A percentile compares a stretch with the other conserved stretches of the same genome.
Evolutionary conservation across 805 yeast genomes (phyloP).

Genomic region (Zygosaccharomyces bailii): DNA sequence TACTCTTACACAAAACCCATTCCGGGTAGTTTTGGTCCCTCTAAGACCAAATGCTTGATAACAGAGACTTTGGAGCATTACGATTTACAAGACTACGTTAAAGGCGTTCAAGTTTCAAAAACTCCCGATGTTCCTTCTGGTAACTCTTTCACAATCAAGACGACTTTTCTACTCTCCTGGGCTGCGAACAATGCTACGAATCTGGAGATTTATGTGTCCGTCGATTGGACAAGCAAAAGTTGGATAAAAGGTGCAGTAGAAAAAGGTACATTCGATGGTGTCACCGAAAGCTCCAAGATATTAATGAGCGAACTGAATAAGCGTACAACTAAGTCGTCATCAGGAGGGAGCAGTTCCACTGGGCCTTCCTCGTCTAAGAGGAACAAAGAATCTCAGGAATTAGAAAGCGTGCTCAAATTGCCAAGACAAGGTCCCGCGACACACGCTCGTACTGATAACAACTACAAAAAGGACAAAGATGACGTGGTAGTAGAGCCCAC

Average conservation of each 20-base stretch:
- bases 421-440: conserved; percentile 38
- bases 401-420: conserved; percentile 21
- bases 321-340: conserved; percentile 23
- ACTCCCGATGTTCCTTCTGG: conserved; percentile 89
- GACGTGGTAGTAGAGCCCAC: conserved; percentile 52
- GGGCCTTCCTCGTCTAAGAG: conserved; percentile 13
- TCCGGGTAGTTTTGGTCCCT: conserved; percentile 69
- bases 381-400: conserved; percentile 19
- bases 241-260: conserved; percentile 79
- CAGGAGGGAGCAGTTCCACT: neutral
- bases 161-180: conserved; percentile 61
- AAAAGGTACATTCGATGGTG: conserved; percentile 70
- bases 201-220: conserved; percentile 49
- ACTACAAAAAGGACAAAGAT: conserved; percentile 42
- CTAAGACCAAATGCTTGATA: conserved; percentile 64
- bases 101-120: conserved; percentile 54
- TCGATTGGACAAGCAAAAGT: conserved; percentile 72
- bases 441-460: conserved; percentile 46
- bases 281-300: conserved; percentile 52
- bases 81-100: conserved; percentile 47
- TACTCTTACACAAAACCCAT: conserved; percentile 64
- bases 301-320: conserved; percentile 47
- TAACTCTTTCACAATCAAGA: conserved; percentile 56
- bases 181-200: conserved; percentile 53
- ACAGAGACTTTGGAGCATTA: conserved; percentile 53